Evolutionary conservation across 495 filamentous ascomycete species (phyloP).

Genomic region (Neurospora sp.): DNA sequence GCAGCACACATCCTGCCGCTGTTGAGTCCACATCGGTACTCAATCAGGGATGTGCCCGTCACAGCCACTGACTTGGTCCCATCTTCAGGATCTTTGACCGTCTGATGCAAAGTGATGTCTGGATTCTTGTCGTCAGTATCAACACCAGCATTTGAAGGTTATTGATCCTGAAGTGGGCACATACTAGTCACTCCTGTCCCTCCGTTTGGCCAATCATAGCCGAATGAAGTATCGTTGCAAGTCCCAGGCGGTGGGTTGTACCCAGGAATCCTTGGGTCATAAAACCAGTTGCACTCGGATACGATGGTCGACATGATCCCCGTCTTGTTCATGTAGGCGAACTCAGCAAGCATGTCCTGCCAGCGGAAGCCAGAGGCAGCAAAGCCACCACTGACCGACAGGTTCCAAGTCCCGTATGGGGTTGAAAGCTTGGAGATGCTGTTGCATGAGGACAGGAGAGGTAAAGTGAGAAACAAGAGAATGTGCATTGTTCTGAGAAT

Average conservation of each 20-base stretch:
- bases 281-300: not conserved
- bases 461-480: not conserved
- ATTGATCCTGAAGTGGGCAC: not conserved
- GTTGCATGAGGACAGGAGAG: not conserved
- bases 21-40: not conserved
- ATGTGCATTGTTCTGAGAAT: not conserved
- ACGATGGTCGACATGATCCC: not conserved
- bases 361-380: not conserved
- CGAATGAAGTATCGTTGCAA: not conserved
- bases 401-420: not conserved
- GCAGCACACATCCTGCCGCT: not conserved
- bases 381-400: not conserved
- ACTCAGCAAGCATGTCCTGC: not conserved
- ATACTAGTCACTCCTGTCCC: not conserved
- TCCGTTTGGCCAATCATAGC: not conserved
- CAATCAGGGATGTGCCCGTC: not conserved
- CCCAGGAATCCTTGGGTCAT: not conserved
- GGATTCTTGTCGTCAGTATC: not conserved
- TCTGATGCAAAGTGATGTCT: not conserved
- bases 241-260: not conserved
- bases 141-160: not conserved
- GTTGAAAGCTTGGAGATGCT: not conserved
- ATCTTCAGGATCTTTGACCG: not conserved
- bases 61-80: not conserved
- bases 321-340: not conserved